phyloP scores from a whole-genome alignment of 306 rosid genomes.

The Cajanus cajan region DNA sequence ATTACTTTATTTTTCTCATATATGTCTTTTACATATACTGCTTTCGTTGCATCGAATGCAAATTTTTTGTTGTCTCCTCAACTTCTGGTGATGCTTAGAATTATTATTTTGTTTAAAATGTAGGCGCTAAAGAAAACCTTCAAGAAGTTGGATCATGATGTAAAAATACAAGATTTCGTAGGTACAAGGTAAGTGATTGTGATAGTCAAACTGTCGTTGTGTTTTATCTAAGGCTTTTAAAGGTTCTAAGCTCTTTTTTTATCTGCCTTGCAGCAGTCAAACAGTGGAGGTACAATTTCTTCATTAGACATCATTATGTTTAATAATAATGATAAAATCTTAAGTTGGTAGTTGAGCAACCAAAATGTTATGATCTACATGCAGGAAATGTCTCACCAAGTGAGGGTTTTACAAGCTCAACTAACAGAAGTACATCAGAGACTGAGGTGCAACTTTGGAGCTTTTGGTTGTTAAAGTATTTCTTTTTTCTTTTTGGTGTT shows the following conservation, averaged over 20 bases:
- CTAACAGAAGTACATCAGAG: constrained; percentile 58
- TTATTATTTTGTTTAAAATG: constrained; percentile 34
- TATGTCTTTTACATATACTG: neutral
- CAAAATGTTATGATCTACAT: constrained; percentile 28
- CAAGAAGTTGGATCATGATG: constrained; percentile 81
- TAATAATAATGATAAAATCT: constrained; percentile 29
- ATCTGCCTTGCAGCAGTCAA: constrained; percentile 61
- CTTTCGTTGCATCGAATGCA: constrained; percentile 5
- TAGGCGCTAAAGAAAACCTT: constrained; percentile 82
- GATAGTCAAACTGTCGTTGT: constrained; percentile 10
- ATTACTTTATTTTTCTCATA: constrained; percentile 21
- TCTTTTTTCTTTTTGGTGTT: constrained; percentile 55
- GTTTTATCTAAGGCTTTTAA: constrained; percentile 24
- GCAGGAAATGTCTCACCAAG: constrained; percentile 60
- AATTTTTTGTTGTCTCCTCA: neutral
- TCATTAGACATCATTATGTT: constrained; percentile 12
- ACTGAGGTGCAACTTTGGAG: constrained; percentile 84
- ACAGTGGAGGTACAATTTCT: constrained; percentile 53
- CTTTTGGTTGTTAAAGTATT: constrained; percentile 63
- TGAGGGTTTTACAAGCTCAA: constrained; percentile 49
- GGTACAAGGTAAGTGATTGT: constrained; percentile 54
- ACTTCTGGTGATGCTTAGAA: neutral
- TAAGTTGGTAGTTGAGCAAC: constrained; percentile 8
- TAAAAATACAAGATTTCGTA: constrained; percentile 64
- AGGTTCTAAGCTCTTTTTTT: constrained; percentile 25